Evolutionary conservation across 164 flowering plant species (phyloP).

Genomic region (Piper longum): DNA sequence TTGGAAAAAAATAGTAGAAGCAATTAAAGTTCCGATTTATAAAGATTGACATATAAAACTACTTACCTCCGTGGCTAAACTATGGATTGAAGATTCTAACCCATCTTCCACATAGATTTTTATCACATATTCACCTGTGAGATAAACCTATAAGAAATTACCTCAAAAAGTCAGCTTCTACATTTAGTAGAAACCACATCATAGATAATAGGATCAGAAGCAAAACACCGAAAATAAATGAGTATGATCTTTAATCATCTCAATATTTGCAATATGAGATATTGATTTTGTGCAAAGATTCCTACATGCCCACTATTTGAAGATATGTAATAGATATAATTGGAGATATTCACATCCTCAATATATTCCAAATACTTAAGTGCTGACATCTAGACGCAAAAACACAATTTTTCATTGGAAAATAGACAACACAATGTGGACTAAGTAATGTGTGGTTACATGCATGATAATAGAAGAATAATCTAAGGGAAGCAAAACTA

Average conservation of each 20-base stretch:
- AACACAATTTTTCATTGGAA: too few relatives aligned
- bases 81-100: constrained; percentile 52
- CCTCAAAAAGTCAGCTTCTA: neutral
- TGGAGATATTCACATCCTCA: too few relatives aligned
- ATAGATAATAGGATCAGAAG: neutral
- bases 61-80: constrained; percentile 77
- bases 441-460: too few relatives aligned
- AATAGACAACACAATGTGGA: too few relatives aligned
- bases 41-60: too few relatives aligned
- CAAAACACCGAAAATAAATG: neutral
- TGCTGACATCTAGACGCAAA: too few relatives aligned
- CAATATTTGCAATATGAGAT: neutral
- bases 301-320: too few relatives aligned
- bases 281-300: neutral
- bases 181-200: neutral
- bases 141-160: constrained; percentile 49
- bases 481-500: too few relatives aligned
- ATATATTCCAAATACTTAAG: too few relatives aligned
- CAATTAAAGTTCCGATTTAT: too few relatives aligned
- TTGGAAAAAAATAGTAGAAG: neutral
- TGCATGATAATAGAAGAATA: too few relatives aligned
- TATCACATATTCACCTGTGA: constrained; percentile 43
- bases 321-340: too few relatives aligned
- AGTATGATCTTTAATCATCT: neutral
- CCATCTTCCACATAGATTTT: constrained; percentile 89